Evolutionary conservation across 306 rosid species (phyloP).

Genomic region (Gillenia trifoliata): DNA sequence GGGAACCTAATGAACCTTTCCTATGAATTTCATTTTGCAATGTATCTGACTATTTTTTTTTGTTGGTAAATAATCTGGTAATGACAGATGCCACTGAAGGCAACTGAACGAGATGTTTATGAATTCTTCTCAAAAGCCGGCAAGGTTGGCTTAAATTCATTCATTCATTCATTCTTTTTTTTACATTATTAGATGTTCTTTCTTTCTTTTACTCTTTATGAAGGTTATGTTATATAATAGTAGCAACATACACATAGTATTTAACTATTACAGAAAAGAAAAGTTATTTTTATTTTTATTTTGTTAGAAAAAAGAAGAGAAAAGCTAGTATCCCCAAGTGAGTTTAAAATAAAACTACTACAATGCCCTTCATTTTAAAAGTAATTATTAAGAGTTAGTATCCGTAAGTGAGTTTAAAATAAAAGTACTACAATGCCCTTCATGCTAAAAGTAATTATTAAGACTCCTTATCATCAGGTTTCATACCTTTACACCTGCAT

Average conservation of each 20-base stretch:
- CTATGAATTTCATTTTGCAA: background rate
- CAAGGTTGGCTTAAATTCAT: slow-evolving; percentile 56
- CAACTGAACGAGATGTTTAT: slow-evolving; percentile 86
- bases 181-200: background rate
- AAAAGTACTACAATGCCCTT: too few relatives aligned
- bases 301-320: background rate
- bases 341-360: background rate
- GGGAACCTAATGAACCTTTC: background rate
- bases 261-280: background rate
- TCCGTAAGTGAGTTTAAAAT: too few relatives aligned
- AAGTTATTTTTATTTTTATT: too few relatives aligned
- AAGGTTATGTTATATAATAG: background rate
- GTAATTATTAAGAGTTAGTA: too few relatives aligned
- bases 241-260: background rate
- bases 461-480: too few relatives aligned
- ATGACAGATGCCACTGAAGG: slow-evolving; percentile 93
- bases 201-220: background rate
- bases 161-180: background rate
- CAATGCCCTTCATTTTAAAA: background rate
- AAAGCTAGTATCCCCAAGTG: background rate
- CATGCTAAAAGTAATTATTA: too few relatives aligned
- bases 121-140: slow-evolving; percentile 97
- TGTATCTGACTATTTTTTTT: slow-evolving; percentile 17
- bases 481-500: too few relatives aligned
- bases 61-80: slow-evolving; percentile 22